Conservation (phyloP, 2,329 filamentous ascomycete species). For the Ophiocordyceps camponoti-rufipedis region DNA sequence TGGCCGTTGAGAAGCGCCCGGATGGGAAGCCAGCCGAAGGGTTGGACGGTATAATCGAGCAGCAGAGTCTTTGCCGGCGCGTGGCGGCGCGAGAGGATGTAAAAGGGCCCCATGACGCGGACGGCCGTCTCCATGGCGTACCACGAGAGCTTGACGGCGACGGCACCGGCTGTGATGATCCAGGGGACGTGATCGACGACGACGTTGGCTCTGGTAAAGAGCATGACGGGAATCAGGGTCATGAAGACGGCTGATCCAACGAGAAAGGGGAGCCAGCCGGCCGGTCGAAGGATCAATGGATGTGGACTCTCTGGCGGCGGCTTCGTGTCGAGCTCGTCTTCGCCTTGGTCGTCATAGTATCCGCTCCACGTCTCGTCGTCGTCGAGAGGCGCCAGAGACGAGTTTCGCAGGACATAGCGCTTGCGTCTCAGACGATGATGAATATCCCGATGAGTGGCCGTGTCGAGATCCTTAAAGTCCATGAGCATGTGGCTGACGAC, state of each 20-base stretch:
- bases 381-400: constrained; percentile 48
- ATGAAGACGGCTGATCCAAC: constrained; percentile 36
- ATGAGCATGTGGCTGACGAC: constrained; percentile 54
- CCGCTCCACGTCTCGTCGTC: constrained; percentile 21
- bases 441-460: constrained; percentile 46
- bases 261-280: constrained; percentile 42
- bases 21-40: constrained; percentile 46
- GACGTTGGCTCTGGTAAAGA: constrained; percentile 37
- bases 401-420: constrained; percentile 53
- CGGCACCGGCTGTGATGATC: constrained; percentile 45
- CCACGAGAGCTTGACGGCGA: constrained; percentile 51
- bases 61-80: constrained; percentile 47
- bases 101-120: constrained; percentile 59
- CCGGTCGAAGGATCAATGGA: constrained; percentile 46
- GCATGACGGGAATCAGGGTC: constrained; percentile 38
- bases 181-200: constrained; percentile 46
- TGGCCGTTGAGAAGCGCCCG: constrained; percentile 45
- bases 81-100: constrained; percentile 46
- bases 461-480: constrained; percentile 57
- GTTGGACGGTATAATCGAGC: constrained; percentile 55
- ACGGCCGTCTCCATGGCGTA: constrained; percentile 49
- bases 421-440: constrained; percentile 47
- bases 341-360: constrained; percentile 24
- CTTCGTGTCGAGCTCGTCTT: background rate
- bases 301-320: constrained; percentile 40